Percentiles rank a stretch among this genome's conserved stretches.
phyloP scores from a whole-genome alignment of 768 basidiomycete genomes.

The Agaricus sinodeliciosus region DNA sequence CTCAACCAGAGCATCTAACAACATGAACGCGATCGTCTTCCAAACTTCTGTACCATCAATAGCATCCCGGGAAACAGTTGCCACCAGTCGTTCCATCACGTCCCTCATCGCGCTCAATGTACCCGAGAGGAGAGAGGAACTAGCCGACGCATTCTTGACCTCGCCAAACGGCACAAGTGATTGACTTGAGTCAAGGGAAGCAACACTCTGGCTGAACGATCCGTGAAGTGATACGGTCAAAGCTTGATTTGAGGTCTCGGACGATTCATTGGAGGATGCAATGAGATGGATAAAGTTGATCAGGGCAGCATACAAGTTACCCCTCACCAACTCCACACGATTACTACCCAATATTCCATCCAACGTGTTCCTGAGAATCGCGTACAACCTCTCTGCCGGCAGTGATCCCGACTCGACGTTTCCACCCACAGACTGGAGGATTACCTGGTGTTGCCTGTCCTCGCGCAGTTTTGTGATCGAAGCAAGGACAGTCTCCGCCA shows the following conservation, averaged over 20 bases:
- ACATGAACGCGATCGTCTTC: slow-evolving; percentile 92
- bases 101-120: slow-evolving; percentile 63
- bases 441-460: slow-evolving; percentile 64
- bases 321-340: slow-evolving; percentile 79
- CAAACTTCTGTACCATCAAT: slow-evolving; percentile 95
- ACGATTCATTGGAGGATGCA: slow-evolving; percentile 21
- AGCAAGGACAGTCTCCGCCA: slow-evolving; percentile 78
- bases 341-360: slow-evolving; percentile 73
- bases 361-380: slow-evolving; percentile 66
- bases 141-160: slow-evolving; percentile 16
- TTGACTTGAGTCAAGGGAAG: slow-evolving; percentile 29
- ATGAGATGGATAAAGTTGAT: slow-evolving; percentile 88
- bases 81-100: slow-evolving; percentile 64
- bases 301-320: slow-evolving; percentile 89
- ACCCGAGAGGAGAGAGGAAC: slow-evolving; percentile 44
- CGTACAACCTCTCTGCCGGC: slow-evolving; percentile 73
- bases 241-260: slow-evolving; percentile 16
- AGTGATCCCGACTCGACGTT: slow-evolving; percentile 60
- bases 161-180: slow-evolving; percentile 22
- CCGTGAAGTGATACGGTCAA: slow-evolving; percentile 26
- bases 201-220: slow-evolving; percentile 19
- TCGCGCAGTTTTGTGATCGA: slow-evolving; percentile 86
- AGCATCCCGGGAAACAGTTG: slow-evolving; percentile 79
- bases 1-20: slow-evolving; percentile 75
- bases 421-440: slow-evolving; percentile 58